Evolutionary conservation across 2,329 filamentous ascomycete genomes (phyloP).

Genomic region (Cladosporium sp.): DNA sequence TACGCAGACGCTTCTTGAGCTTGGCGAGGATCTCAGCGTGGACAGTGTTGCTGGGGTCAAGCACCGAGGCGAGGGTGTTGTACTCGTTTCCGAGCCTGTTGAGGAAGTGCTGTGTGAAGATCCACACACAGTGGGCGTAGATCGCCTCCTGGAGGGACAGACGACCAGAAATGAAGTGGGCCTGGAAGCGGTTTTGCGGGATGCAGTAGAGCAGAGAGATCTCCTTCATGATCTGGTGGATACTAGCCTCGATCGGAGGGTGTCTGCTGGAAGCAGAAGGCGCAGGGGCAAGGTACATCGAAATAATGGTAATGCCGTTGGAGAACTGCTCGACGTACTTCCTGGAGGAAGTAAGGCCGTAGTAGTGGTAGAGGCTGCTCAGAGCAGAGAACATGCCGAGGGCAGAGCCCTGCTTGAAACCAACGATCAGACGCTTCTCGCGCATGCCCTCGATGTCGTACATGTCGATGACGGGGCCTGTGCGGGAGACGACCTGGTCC

Average conservation of each 20-base stretch:
- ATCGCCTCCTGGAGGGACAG: constrained; percentile 95
- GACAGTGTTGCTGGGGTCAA: constrained; percentile 77
- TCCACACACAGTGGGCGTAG: constrained; percentile 96
- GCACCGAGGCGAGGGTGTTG: constrained; percentile 75
- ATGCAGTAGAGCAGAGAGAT: constrained; percentile 96
- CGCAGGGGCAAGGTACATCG: constrained; percentile 82
- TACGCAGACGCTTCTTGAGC: constrained; percentile 91
- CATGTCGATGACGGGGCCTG: constrained; percentile 94
- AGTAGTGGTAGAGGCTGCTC: constrained; percentile 97
- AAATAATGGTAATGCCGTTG: constrained; percentile 97
- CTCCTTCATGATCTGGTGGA: constrained; percentile 99
- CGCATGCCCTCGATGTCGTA: constrained; percentile 90
- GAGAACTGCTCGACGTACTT: constrained; percentile 99
- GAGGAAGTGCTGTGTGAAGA: constrained; percentile 96
- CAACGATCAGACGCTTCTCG: constrained; percentile 92
- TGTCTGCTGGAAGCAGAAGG: constrained; percentile 56
- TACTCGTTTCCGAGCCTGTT: constrained; percentile 95
- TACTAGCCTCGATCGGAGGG: constrained; percentile 88
- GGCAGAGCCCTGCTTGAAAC: constrained; percentile 90
- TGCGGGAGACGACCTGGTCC: constrained; percentile 76
- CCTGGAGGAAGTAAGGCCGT: constrained; percentile 89
- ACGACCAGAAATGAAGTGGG: constrained; percentile 79
- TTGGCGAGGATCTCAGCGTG: constrained; percentile 88
- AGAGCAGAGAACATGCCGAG: constrained; percentile 92
- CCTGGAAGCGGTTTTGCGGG: constrained; percentile 93